These are phyloP conservation scores for Amniculicola lignicola DNA, from an alignment of 495 filamentous ascomycete genomes.

Conservation along the genomic window DNA sequence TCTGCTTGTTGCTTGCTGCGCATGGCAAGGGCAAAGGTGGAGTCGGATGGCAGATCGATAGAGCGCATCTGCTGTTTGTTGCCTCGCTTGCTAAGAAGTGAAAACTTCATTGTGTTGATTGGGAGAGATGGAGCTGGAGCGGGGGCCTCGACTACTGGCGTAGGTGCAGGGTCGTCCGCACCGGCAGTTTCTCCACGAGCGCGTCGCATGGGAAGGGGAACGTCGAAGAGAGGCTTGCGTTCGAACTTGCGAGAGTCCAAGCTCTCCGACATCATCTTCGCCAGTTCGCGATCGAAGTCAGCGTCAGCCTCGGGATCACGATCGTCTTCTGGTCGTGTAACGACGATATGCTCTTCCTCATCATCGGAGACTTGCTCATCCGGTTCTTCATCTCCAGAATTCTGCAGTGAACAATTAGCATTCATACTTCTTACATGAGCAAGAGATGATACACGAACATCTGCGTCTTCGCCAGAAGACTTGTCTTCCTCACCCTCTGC, in stretches of 20 bases:
- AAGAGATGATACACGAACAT: constrained; percentile 45
- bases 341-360: constrained; percentile 80
- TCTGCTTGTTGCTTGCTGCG: constrained; percentile 91
- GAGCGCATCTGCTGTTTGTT: constrained; percentile 96
- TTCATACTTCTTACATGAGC: background rate
- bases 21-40: constrained; percentile 92
- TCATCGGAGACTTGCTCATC: constrained; percentile 65
- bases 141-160: constrained; percentile 41
- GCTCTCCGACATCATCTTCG: constrained; percentile 98
- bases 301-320: constrained; percentile 92
- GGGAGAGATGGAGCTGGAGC: constrained; percentile 41
- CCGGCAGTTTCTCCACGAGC: constrained; percentile 55
- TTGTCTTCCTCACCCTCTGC: constrained; percentile 56
- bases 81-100: constrained; percentile 90
- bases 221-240: constrained; percentile 88
- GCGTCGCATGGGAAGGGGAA: constrained; percentile 83
- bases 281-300: constrained; percentile 96
- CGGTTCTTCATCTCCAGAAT: constrained; percentile 32
- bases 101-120: constrained; percentile 81
- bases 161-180: constrained; percentile 52
- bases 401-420: constrained; percentile 6
- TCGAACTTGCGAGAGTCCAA: constrained; percentile 91
- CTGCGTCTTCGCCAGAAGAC: constrained; percentile 59
- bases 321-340: constrained; percentile 84
- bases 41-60: constrained; percentile 91